These are phyloP conservation scores for Penicillium egyptiacum DNA, from an alignment of 495 filamentous ascomycete genomes.

Conservation along the genomic window DNA sequence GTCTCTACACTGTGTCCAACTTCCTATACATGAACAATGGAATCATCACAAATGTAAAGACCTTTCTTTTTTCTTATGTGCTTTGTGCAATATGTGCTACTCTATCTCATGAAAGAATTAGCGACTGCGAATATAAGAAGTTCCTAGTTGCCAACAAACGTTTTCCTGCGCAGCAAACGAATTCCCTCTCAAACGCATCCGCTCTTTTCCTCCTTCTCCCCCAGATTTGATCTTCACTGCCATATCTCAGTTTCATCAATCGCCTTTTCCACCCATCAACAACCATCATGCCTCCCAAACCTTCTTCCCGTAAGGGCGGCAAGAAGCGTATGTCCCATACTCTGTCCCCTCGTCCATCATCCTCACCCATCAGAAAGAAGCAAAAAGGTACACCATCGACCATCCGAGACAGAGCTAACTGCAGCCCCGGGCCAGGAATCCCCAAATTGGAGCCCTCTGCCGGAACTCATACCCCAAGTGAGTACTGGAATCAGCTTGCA, in stretches of 20 bases:
- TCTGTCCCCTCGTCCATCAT: not conserved
- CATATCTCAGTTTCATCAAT: not conserved
- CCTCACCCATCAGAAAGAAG: not conserved
- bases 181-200: not conserved
- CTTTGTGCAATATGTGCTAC: not conserved
- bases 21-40: not conserved
- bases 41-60: not conserved
- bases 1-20: not conserved
- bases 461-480: not conserved
- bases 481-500: not conserved
- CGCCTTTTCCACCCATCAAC: not conserved
- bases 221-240: not conserved
- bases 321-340: conserved; percentile 3
- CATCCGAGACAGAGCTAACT: not conserved
- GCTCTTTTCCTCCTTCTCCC: not conserved
- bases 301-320: not conserved
- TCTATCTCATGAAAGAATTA: not conserved
- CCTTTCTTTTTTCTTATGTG: not conserved
- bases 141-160: not conserved
- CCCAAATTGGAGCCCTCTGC: not conserved
- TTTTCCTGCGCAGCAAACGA: not conserved
- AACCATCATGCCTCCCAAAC: not conserved
- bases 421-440: not conserved
- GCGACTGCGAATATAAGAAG: too few species aligned
- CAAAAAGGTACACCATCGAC: not conserved